phyloP scores from a whole-genome alignment of 768 basidiomycete genomes.

The Tubosaeta brunneosetosa region DNA sequence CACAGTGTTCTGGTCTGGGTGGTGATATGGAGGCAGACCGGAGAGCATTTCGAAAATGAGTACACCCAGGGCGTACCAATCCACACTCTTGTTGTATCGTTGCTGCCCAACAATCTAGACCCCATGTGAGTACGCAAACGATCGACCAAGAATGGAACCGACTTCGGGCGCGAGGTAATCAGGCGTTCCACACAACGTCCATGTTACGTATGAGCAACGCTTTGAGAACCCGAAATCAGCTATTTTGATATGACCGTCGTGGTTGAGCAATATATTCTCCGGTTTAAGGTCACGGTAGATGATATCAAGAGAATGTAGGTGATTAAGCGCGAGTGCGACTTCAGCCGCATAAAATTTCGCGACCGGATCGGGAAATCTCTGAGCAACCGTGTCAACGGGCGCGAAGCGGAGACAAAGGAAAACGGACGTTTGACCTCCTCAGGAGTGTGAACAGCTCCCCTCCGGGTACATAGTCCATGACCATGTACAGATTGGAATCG shows the following conservation, averaged over 20 bases:
- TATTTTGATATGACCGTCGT: constrained; percentile 96
- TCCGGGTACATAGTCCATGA: constrained; percentile 95
- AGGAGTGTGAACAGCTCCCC: constrained; percentile 95
- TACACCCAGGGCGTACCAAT: constrained; percentile 98
- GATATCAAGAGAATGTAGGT: constrained; percentile 82
- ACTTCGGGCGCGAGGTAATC: constrained; percentile 98
- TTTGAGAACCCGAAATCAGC: constrained; percentile 98
- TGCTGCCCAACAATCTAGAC: constrained; percentile 69
- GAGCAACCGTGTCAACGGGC: constrained; percentile 12
- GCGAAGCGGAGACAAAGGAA: constrained; percentile 9
- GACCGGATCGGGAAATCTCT: constrained; percentile 95
- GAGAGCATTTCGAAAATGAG: constrained; percentile 98
- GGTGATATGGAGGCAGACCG: constrained; percentile 93
- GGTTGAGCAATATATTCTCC: constrained; percentile 89
- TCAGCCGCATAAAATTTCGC: constrained; percentile 98
- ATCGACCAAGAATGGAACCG: constrained; percentile 20
- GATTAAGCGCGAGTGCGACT: constrained; percentile 87
- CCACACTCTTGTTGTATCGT: constrained; percentile 93
- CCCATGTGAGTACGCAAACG: constrained; percentile 6
- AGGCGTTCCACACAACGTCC: constrained; percentile 93
- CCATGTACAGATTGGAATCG: constrained; percentile 90
- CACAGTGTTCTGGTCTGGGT: constrained; percentile 78
- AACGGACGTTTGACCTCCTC: constrained; percentile 78
- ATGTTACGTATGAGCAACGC: constrained; percentile 78
- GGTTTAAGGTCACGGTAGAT: constrained; percentile 98